Base-by-base conservation (phyloP, 176 grass and related monocot species). In the Paspalum notatum region DNA sequence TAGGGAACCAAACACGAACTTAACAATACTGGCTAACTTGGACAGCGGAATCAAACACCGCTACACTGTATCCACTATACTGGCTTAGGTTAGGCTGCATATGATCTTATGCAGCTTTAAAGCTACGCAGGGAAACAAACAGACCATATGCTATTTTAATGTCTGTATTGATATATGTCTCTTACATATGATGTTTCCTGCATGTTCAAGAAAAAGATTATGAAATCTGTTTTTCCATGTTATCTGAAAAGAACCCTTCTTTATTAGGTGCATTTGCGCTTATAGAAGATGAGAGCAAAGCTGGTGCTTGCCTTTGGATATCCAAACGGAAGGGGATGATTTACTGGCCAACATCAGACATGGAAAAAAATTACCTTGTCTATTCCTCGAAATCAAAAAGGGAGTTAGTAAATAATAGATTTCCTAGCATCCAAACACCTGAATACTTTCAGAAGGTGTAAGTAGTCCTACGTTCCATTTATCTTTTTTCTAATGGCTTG, bases 301-400 rank as follows among this genome's bases (percentile, higher is more conserved):
- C 94, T 85, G 94, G 94, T 76, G 89, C 89, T 74, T 97, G 94
- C 86, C 76, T 97, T 70, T 97, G 89, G 91, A 91, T 97, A 69
- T 85, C 87, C 68, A 94, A 88, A 37, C 86, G 91, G 40, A 94
- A 73, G 88, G 91, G 94, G 32, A 81, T 86, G 85, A 87, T 90
- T 62, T 97, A 97, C 83, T 97, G 94, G 94, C 94, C 94, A 62
- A 60, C 89, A 83, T 62, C 85, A 74, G 81, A 74, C 21, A 85
- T 84, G 76, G 71, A 81, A 88, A 86, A 69, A 56, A 92, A 86
- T 47, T 97, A 94, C 83, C 56, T 92, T 62, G 7, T 85, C 39
- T 74, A 83, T 62, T 32, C 44, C 27, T 51, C 41, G 1, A 87
- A 81, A 69, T 75, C 94, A 78, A 89, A 87, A 81, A 78, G 83